phyloP scores from a whole-genome alignment of 2,329 filamentous ascomycete genomes.

The Talaromyces piceae region DNA sequence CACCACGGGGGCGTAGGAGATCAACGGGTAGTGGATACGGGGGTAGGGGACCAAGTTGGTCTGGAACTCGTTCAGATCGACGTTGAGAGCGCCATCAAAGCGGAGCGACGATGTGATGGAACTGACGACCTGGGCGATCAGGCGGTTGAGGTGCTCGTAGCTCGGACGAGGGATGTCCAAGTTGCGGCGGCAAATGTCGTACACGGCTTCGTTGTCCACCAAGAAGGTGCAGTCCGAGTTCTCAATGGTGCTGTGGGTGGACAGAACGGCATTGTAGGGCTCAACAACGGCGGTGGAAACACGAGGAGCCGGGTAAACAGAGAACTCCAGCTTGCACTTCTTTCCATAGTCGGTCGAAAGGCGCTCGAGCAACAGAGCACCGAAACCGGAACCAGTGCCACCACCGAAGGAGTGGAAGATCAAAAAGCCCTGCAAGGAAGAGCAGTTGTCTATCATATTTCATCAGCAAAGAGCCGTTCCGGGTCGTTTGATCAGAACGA shows the following conservation, averaged over 20 bases:
- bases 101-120: conserved; percentile 59
- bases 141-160: conserved; percentile 58
- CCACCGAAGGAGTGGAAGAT: conserved; percentile 64
- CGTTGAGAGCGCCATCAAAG: conserved; percentile 60
- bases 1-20: conserved; percentile 58
- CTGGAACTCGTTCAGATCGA: conserved; percentile 63
- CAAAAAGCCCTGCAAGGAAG: conserved; percentile 58
- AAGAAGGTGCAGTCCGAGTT: conserved; percentile 62
- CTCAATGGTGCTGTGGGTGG: conserved; percentile 56
- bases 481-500: background rate
- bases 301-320: conserved; percentile 58
- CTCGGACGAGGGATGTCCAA: conserved; percentile 57
- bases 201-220: conserved; percentile 62
- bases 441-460: conserved; percentile 50
- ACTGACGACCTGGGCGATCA: conserved; percentile 61
- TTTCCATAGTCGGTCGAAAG: conserved; percentile 59
- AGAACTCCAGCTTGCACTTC: conserved; percentile 62
- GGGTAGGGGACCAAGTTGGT: conserved; percentile 63
- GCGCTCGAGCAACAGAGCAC: conserved; percentile 57
- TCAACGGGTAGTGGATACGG: conserved; percentile 60
- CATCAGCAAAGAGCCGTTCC: background rate
- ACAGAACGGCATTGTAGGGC: conserved; percentile 56
- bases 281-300: conserved; percentile 61
- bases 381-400: conserved; percentile 61
- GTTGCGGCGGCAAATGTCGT: conserved; percentile 59